Conservation (phyloP, 2,329 filamentous ascomycete genomes). For the Neofusicoccum ribis region DNA sequence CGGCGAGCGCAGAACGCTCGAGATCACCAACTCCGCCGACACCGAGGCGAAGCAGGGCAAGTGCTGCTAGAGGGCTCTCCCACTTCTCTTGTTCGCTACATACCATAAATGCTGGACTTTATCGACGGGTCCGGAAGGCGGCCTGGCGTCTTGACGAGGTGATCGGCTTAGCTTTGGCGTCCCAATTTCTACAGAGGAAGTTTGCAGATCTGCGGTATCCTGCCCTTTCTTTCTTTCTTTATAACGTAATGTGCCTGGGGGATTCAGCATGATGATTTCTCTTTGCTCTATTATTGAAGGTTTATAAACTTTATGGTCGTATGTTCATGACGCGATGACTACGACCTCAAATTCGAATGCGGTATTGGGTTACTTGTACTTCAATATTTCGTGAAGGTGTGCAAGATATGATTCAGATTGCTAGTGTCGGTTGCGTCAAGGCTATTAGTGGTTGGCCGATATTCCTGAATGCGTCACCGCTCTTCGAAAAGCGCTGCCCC, state of each 20-base stretch:
- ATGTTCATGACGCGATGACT: conserved; percentile 20
- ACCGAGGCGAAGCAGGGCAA: conserved; percentile 76
- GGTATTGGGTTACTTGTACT: conserved; percentile 15
- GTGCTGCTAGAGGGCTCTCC: conserved; percentile 65
- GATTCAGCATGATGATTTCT: conserved; percentile 15
- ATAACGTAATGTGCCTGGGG: conserved; percentile 5
- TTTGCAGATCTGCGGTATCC: conserved; percentile 18
- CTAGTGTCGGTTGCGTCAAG: background rate
- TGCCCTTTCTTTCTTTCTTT: conserved; percentile 15
- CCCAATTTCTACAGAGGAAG: conserved; percentile 17
- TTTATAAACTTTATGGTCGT: conserved; percentile 19
- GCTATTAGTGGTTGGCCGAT: background rate
- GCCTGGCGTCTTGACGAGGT: conserved; percentile 19
- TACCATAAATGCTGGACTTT: conserved; percentile 18
- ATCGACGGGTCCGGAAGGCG: conserved; percentile 8
- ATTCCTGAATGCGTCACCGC: conserved; percentile 14
- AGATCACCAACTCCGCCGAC: conserved; percentile 82
- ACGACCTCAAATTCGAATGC: conserved; percentile 20
- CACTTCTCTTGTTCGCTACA: conserved; percentile 21
- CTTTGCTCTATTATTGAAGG: conserved; percentile 14
- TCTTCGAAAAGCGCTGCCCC: background rate
- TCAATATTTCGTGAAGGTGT: background rate
- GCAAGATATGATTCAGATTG: conserved; percentile 5
- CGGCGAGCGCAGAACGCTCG: conserved; percentile 71
- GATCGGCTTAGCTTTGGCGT: conserved; percentile 16